A percentile compares a stretch with the other conserved stretches of the same genome.
Evolutionary conservation across 768 basidiomycete genomes (phyloP).

Genomic region (Trametes cinnabarina): DNA sequence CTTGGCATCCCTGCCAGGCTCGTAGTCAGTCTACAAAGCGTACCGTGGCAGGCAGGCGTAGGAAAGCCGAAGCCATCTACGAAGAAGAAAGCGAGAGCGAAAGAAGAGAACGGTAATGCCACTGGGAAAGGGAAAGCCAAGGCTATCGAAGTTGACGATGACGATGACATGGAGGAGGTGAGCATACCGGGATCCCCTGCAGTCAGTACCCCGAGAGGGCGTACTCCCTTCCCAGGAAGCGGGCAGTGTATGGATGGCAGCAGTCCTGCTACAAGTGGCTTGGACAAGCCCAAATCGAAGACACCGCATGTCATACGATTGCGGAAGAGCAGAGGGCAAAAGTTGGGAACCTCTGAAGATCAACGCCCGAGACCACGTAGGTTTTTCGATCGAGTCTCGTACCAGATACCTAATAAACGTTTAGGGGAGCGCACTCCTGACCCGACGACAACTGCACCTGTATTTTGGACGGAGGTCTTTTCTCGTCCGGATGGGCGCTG

Average conservation of each 20-base stretch:
- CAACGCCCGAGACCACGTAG: slow-evolving; percentile 16
- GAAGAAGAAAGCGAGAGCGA: slow-evolving; percentile 34
- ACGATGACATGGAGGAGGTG: slow-evolving; percentile 37
- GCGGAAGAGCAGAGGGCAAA: slow-evolving; percentile 51
- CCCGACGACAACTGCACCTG: slow-evolving; percentile 69
- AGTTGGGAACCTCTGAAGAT: slow-evolving; percentile 32
- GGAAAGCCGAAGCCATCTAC: slow-evolving; percentile 51
- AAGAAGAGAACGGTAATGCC: slow-evolving; percentile 20
- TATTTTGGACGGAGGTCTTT: slow-evolving; percentile 98
- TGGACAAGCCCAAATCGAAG: slow-evolving; percentile 57
- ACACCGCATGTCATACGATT: slow-evolving; percentile 55
- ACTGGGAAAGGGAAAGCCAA: slow-evolving; percentile 35
- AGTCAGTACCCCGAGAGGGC: slow-evolving; percentile 23
- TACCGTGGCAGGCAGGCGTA: slow-evolving; percentile 80
- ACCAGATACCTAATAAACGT: not conserved
- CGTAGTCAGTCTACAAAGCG: slow-evolving; percentile 86
- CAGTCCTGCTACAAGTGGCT: slow-evolving; percentile 31
- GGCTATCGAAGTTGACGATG: not conserved
- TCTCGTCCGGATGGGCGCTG: slow-evolving; percentile 88
- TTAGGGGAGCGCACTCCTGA: slow-evolving; percentile 39
- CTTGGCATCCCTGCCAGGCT: slow-evolving; percentile 84
- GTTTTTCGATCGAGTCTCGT: too few relatives aligned
- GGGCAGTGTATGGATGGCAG: slow-evolving; percentile 42
- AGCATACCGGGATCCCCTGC: slow-evolving; percentile 22
- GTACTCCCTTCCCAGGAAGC: slow-evolving; percentile 33